Percentiles rank a stretch among this genome's conserved stretches.
Evolutionary conservation across 2,329 filamentous ascomycete species (phyloP).

Genomic region (Arthrobotrys megalospora): DNA sequence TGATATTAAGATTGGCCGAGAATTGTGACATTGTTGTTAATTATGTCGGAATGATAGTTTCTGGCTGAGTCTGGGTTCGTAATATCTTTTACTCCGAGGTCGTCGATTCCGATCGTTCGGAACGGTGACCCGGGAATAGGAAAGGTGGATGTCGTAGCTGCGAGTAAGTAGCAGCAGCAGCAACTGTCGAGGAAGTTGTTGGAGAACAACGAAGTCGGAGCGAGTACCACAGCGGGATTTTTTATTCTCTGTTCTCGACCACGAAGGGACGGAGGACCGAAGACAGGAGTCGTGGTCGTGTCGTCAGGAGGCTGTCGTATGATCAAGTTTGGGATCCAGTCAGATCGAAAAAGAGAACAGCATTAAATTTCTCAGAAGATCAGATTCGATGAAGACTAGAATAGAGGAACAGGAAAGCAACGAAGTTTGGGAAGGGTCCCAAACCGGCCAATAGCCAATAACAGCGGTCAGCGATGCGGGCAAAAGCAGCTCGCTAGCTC

Average conservation of each 20-base stretch:
- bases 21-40: constrained; percentile 52
- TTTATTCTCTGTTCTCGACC: neutral
- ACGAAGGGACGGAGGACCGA: neutral
- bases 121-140: constrained; percentile 24
- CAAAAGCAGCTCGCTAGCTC: constrained; percentile 39
- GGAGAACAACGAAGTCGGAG: constrained; percentile 5
- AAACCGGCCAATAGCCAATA: constrained; percentile 33
- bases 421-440: constrained; percentile 35
- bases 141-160: neutral
- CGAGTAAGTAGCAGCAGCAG: neutral
- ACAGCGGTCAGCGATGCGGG: constrained; percentile 32
- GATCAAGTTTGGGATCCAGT: constrained; percentile 2
- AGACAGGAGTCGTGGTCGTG: constrained; percentile 11
- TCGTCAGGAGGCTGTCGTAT: constrained; percentile 31
- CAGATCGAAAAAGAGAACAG: constrained; percentile 22
- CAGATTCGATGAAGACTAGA: constrained; percentile 25
- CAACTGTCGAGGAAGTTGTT: neutral
- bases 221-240: constrained; percentile 17
- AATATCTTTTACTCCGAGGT: constrained; percentile 5
- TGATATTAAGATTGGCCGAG: constrained; percentile 58
- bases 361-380: constrained; percentile 20
- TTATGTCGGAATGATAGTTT: constrained; percentile 33
- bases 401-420: constrained; percentile 17
- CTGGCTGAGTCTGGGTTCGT: neutral
- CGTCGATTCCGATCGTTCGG: constrained; percentile 21